These are phyloP conservation scores for Gracilariopsis chorda DNA, from an alignment of 23 red algal species.

Conservation along the genomic window DNA sequence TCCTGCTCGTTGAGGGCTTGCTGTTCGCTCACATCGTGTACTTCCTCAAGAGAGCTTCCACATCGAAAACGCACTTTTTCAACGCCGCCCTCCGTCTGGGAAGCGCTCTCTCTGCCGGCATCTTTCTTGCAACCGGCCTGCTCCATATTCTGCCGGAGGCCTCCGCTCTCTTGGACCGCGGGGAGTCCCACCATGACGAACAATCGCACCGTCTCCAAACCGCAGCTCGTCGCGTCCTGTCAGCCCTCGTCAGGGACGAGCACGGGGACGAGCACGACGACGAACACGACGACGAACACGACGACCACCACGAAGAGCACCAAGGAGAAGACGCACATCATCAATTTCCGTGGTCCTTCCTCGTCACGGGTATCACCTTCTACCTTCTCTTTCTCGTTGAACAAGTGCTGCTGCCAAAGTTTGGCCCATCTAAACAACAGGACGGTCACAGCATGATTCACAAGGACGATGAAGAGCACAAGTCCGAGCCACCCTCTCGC, in stretches of 20 bases:
- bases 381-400: constrained; percentile 28
- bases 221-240: not conserved
- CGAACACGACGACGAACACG: not conserved
- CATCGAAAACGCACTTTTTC: not conserved
- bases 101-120: constrained; percentile 42
- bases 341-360: constrained; percentile 16
- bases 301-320: not conserved
- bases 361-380: not conserved
- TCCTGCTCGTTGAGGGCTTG: constrained; percentile 36
- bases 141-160: constrained; percentile 60
- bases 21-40: constrained; percentile 28
- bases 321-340: not conserved
- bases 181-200: not conserved
- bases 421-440: not conserved
- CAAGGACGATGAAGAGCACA: not conserved
- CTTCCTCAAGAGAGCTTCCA: not conserved
- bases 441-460: not conserved
- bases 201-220: not conserved
- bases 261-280: too few relatives aligned
- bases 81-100: not conserved
- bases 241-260: not conserved
- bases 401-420: constrained; percentile 10
- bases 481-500: not conserved
- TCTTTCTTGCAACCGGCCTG: constrained; percentile 49
- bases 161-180: not conserved